Evolutionary conservation across 805 yeast species (phyloP).

Genomic region (Metschnikowia noctiluminum): DNA sequence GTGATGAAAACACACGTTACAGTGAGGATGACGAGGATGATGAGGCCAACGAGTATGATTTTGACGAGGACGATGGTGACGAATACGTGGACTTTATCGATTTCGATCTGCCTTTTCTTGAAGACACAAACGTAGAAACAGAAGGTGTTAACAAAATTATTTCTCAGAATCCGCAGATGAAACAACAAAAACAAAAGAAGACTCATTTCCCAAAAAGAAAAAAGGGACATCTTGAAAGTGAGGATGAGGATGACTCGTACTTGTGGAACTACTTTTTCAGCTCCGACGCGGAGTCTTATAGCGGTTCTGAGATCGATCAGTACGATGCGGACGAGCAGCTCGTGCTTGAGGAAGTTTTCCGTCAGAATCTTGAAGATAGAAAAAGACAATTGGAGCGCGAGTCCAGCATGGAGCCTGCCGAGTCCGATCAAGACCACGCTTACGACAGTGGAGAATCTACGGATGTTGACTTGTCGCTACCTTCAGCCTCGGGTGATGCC

Average conservation of each 20-base stretch:
- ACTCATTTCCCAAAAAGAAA: constrained; percentile 12
- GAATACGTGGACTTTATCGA: constrained; percentile 40
- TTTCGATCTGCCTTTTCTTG: constrained; percentile 31
- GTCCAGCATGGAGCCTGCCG: constrained; percentile 16
- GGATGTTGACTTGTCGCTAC: constrained; percentile 85
- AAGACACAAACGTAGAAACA: constrained; percentile 10
- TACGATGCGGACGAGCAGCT: constrained; percentile 22
- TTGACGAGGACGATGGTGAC: constrained; percentile 33
- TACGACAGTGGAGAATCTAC: constrained; percentile 83
- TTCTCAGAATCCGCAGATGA: constrained; percentile 7
- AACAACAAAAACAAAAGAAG: constrained; percentile 11
- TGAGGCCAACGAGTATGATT: constrained; percentile 6
- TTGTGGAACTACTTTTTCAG: constrained; percentile 72
- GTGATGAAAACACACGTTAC: constrained; percentile 26
- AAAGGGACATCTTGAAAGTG: constrained; percentile 27
- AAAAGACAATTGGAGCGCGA: constrained; percentile 13
- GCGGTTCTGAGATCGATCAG: constrained; percentile 21
- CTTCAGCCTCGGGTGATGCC: constrained; percentile 57
- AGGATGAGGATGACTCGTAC: constrained; percentile 65
- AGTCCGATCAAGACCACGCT: constrained; percentile 35
- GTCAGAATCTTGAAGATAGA: constrained; percentile 22
- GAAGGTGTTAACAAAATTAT: constrained; percentile 7
- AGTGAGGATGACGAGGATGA: constrained; percentile 35
- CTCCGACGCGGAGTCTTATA: constrained; percentile 34
- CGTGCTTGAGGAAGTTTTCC: constrained; percentile 23